Evolutionary conservation across 1,139 yeast species (phyloP).

Genomic region (Nakaseomyces glabratus): DNA sequence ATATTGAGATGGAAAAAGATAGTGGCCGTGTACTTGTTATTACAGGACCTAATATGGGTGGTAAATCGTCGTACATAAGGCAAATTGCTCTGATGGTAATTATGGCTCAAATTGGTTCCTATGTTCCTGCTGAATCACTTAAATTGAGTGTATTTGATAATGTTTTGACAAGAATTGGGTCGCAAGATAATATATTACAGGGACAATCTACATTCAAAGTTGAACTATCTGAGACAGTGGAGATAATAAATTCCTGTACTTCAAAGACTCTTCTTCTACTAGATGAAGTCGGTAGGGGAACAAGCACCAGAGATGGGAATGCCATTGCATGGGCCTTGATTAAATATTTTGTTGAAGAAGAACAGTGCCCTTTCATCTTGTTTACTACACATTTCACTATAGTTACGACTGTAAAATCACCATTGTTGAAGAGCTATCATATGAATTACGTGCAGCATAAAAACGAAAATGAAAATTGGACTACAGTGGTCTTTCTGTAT

Average conservation of each 20-base stretch:
- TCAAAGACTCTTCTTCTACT: conserved; percentile 36
- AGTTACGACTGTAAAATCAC: conserved; percentile 41
- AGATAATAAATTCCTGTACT: conserved; percentile 33
- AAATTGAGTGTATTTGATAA: conserved; percentile 36
- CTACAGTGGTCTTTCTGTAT: conserved; percentile 50
- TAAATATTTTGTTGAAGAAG: conserved; percentile 44
- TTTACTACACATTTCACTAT: conserved; percentile 89
- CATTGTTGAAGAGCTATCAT: conserved; percentile 51
- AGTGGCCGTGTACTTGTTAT: conserved; percentile 49
- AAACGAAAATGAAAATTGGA: conserved; percentile 32
- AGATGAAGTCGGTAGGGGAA: conserved; percentile 52
- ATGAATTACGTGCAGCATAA: conserved; percentile 58
- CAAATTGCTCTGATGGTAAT: conserved; percentile 40
- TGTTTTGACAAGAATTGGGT: conserved; percentile 40
- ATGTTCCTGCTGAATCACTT: conserved; percentile 42
- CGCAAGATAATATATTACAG: conserved; percentile 36
- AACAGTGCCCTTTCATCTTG: conserved; percentile 47
- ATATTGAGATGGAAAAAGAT: conserved; percentile 41
- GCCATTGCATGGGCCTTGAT: conserved; percentile 76
- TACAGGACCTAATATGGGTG: conserved; percentile 56
- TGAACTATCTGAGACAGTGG: conserved; percentile 42
- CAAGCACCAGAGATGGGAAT: conserved; percentile 85
- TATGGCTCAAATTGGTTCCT: conserved; percentile 45
- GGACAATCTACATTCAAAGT: conserved; percentile 42
- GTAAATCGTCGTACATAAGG: conserved; percentile 43